Evolutionary conservation across 306 rosid species (phyloP).

Genomic region (Vicia faba): DNA sequence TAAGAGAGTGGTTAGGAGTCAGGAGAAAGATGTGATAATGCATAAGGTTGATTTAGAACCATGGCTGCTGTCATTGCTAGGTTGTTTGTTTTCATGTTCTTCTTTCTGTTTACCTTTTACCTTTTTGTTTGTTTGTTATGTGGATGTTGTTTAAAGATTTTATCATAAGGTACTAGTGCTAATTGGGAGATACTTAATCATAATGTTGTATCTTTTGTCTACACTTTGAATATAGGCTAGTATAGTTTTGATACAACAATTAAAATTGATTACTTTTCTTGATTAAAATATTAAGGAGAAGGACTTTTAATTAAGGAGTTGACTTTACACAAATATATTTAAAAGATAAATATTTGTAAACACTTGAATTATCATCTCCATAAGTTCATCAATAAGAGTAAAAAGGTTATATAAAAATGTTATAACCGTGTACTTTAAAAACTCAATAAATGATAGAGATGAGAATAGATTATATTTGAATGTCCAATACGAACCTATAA

Average conservation of each 20-base stretch:
- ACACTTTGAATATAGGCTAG: slow-evolving; percentile 22
- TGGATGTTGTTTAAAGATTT: slow-evolving; percentile 50
- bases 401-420: too few relatives aligned
- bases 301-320: too few relatives aligned
- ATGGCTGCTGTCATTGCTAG: slow-evolving; percentile 47
- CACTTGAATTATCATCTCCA: too few relatives aligned
- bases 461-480: too few relatives aligned
- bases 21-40: slow-evolving; percentile 38
- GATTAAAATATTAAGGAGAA: neutral
- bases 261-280: neutral
- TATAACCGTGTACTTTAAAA: too few relatives aligned
- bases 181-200: slow-evolving; percentile 37
- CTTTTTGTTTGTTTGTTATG: slow-evolving; percentile 52
- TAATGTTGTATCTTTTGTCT: slow-evolving; percentile 20
- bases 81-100: slow-evolving; percentile 47
- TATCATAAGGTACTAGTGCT: slow-evolving; percentile 47
- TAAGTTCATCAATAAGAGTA: too few relatives aligned
- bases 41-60: slow-evolving; percentile 37
- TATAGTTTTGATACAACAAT: neutral
- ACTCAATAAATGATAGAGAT: too few relatives aligned
- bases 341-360: too few relatives aligned
- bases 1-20: slow-evolving; percentile 64
- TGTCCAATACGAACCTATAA: too few relatives aligned
- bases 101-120: slow-evolving; percentile 62
- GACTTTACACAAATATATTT: too few relatives aligned